phyloP scores from a whole-genome alignment of 208 protist genomes.

The Wallacemonas sp. region DNA sequence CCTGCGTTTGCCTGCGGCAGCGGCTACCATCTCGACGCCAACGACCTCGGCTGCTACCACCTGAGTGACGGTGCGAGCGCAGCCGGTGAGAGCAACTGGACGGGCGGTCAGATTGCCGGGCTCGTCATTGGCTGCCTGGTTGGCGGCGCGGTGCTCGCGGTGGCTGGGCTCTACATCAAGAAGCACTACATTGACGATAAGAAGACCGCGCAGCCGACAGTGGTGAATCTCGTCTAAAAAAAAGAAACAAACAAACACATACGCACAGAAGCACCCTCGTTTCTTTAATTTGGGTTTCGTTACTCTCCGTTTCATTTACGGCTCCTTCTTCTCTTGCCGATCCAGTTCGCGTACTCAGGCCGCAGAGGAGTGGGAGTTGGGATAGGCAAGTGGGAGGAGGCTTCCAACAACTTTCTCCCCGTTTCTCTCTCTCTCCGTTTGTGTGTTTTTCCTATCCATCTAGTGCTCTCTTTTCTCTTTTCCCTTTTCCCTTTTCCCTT shows the following conservation, averaged over 20 bases:
- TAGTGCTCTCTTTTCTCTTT: not conserved
- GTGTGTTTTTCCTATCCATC: no score
- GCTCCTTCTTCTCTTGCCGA: no score
- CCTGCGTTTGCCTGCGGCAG: slow-evolving; percentile 38
- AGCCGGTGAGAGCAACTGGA: not conserved
- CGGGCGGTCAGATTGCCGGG: not conserved
- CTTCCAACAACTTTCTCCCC: no score
- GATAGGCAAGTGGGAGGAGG: no score
- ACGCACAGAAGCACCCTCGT: no score
- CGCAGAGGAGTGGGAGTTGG: no score
- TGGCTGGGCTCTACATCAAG: slow-evolving; percentile 10
- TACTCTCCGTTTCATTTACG: no score
- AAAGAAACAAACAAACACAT: not conserved
- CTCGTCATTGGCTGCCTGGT: slow-evolving; percentile 3
- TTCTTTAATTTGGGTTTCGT: no score
- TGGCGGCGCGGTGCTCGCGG: not conserved
- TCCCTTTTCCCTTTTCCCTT: not conserved
- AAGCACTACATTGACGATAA: slow-evolving; percentile 4
- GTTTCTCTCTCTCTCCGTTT: not conserved
- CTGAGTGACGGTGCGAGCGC: not conserved
- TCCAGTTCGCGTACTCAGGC: no score
- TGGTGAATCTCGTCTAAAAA: slow-evolving; percentile 11
- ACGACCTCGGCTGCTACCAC: slow-evolving; percentile 31
- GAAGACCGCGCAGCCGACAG: not conserved
- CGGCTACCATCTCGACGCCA: slow-evolving; percentile 37